Evolutionary conservation across 2,329 filamentous ascomycete species (phyloP), one percentile per base, ranked within the genome.

Genomic region (Atkinsonella hypoxylon): DNA sequence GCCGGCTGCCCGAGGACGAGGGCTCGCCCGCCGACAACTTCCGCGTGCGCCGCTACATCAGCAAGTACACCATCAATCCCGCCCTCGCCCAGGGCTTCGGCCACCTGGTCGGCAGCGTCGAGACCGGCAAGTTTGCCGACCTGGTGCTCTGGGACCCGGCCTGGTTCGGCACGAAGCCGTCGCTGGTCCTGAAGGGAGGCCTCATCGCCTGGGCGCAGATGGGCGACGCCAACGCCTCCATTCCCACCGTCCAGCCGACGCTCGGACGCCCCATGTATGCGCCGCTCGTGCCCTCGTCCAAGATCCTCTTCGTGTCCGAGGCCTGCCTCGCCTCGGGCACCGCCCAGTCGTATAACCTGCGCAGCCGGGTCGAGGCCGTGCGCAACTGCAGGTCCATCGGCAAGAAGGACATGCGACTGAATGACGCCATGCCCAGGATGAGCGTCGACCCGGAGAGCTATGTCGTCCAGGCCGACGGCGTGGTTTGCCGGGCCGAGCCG

Each of bases 31-130:
- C 86, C 0, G 91, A 97, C 63, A 97, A 97, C 66, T 89, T 89
- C 70, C 75, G 91, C 40, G 91, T 95, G 7, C 95, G 94, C 73
- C 72, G 91, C 26, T 97, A 97, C 64, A 76, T 97, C 44, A 89
- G 85, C 71, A 97, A 97, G 71, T 96, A 96, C 67, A 97, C 91
- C 20, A 83, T 97, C 70, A 97, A 97, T 68, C 89, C 91, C 1
- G 89, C 91, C 11, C 75, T 96, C 54, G 82, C 90, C 0, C 91
- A 97, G 67, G 91, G 91, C 2, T 94, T 97, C 82, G 70, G 75
- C 0, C 91, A 96, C 64, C 61, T 95, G 2, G 79, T 97, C 55
- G 91, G 91, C 8, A 91, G 86, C 58, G 70, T 96, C 49, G 89
- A 96, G 70, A 79, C 89, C 0, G 90, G 89, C 47, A 96, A 95